Conservation (phyloP, 1,139 yeast species). For the Kodamaea ohmeri region DNA sequence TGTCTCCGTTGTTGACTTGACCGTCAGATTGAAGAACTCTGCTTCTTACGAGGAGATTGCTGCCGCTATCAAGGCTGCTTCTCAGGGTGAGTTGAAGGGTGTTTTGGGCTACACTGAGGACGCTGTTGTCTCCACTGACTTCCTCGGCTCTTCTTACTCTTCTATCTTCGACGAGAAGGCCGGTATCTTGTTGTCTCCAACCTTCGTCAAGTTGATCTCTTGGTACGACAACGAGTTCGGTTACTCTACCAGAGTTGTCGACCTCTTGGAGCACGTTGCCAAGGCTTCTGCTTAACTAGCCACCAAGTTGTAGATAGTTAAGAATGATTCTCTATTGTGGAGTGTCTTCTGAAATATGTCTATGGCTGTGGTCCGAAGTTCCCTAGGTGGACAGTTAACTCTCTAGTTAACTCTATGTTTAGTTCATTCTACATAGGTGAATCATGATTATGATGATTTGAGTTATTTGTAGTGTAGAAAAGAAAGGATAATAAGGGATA, state of each 20-base stretch:
- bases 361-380: conserved; percentile 1
- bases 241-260: conserved; percentile 90
- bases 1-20: conserved; percentile 76
- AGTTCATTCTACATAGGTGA: not conserved
- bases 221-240: conserved; percentile 94
- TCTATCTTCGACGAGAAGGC: conserved; percentile 85
- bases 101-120: conserved; percentile 81
- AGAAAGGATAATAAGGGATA: not conserved
- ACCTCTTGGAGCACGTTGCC: conserved; percentile 75
- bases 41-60: conserved; percentile 76
- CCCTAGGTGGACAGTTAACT: not conserved
- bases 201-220: conserved; percentile 79
- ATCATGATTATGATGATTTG: conserved; percentile 3
- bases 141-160: conserved; percentile 74
- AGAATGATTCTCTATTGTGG: not conserved
- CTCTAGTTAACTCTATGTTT: conserved; percentile 1
- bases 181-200: conserved; percentile 78
- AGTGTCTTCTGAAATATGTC: not conserved
- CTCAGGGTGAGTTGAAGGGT: conserved; percentile 72
- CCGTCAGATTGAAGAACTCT: conserved; percentile 64
- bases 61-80: conserved; percentile 65
- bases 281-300: conserved; percentile 27
- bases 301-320: conserved; percentile 15
- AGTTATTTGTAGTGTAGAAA: not conserved
- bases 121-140: conserved; percentile 82